Percentiles rank a stretch among this genome's conserved stretches.
phyloP scores from a whole-genome alignment of 108 stramenopile genomes.

The Heterococcus sp. region DNA sequence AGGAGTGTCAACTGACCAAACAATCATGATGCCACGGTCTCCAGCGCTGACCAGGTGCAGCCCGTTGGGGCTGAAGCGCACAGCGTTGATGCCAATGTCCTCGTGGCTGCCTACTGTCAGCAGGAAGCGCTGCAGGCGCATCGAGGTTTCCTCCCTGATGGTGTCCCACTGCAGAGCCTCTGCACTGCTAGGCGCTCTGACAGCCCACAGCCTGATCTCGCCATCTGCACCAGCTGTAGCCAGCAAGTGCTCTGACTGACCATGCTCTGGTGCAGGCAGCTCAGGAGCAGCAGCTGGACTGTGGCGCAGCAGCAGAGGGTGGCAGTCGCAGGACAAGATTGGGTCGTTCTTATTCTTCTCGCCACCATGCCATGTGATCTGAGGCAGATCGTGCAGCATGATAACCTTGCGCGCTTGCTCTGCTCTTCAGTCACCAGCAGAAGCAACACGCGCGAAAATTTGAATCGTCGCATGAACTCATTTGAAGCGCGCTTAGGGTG shows the following conservation, averaged over 20 bases:
- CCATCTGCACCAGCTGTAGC: conserved; percentile 82
- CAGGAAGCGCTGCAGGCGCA: conserved; percentile 34
- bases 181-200: conserved; percentile 24
- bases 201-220: conserved; percentile 75
- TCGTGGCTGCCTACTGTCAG: conserved; percentile 46
- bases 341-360: conserved; percentile 79
- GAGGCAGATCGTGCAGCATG: conserved; percentile 92
- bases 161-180: neutral
- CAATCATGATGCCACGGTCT: conserved; percentile 66
- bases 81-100: conserved; percentile 40
- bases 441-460: no score
- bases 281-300: neutral
- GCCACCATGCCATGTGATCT: conserved; percentile 84
- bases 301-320: conserved; percentile 8
- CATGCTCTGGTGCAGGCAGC: no score
- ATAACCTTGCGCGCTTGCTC: neutral
- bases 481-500: no score
- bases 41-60: conserved; percentile 76
- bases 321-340: conserved; percentile 64
- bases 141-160: neutral
- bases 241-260: conserved; percentile 58
- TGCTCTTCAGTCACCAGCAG: no score
- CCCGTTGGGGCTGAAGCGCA: conserved; percentile 70
- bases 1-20: conserved; percentile 15
- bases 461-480: no score